Percentiles rank a stretch among this genome's conserved stretches.
Conservation (phyloP, 2,329 filamentous ascomycete species). For the Venturia pyrina region DNA sequence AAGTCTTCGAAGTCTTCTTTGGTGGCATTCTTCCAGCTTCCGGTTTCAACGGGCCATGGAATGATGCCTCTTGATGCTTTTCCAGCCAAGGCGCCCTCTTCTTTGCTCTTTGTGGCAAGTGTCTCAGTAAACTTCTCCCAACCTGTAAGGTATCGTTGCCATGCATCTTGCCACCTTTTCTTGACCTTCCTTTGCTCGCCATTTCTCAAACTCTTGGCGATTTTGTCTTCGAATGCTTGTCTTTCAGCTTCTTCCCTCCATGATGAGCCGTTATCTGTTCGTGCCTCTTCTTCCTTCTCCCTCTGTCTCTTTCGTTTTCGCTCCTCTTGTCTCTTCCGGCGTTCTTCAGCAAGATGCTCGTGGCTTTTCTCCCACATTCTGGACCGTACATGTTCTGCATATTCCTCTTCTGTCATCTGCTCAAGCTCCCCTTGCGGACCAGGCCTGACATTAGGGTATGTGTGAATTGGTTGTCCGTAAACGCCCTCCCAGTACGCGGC, state of each 20-base stretch:
- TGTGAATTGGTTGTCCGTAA: slow-evolving; percentile 91
- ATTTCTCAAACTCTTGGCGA: slow-evolving; percentile 58
- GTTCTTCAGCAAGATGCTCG: slow-evolving; percentile 70
- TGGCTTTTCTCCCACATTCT: slow-evolving; percentile 96
- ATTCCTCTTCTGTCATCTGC: slow-evolving; percentile 86
- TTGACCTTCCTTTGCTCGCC: slow-evolving; percentile 53
- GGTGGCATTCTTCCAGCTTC: slow-evolving; percentile 46
- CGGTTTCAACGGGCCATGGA: slow-evolving; percentile 65
- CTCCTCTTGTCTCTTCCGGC: slow-evolving; percentile 50
- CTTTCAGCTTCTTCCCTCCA: slow-evolving; percentile 35
- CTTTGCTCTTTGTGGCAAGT: slow-evolving; percentile 12
- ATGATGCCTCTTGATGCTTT: slow-evolving; percentile 30
- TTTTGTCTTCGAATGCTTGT: slow-evolving; percentile 45
- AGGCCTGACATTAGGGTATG: slow-evolving; percentile 52
- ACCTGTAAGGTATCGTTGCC: slow-evolving; percentile 51
- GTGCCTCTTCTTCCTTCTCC: slow-evolving; percentile 18
- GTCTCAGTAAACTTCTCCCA: slow-evolving; percentile 48
- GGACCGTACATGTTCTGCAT: slow-evolving; percentile 70
- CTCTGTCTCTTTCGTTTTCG: slow-evolving; percentile 29
- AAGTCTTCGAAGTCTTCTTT: slow-evolving; percentile 58
- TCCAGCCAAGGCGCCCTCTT: slow-evolving; percentile 15
- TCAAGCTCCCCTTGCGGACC: slow-evolving; percentile 53
- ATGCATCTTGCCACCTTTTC: slow-evolving; percentile 48
- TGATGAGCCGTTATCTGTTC: slow-evolving; percentile 27
- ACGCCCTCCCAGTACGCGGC: slow-evolving; percentile 91